These are phyloP conservation scores for Amauroascus verrucosus DNA, from an alignment of 2,329 filamentous ascomycete genomes.

Conservation along the genomic window DNA sequence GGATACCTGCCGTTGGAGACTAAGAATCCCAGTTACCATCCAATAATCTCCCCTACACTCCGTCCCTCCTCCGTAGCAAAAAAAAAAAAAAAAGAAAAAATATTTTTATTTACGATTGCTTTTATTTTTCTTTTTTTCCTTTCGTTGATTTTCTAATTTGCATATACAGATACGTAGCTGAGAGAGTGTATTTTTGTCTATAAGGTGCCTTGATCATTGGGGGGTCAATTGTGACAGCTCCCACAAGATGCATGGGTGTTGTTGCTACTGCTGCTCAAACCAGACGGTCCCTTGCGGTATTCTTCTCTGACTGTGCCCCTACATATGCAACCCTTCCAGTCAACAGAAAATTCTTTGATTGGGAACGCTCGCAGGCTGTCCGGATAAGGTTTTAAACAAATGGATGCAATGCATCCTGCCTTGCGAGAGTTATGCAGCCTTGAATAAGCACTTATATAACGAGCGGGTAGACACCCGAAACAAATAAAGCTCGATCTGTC, in stretches of 20 bases:
- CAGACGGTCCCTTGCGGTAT: not conserved
- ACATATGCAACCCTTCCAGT: constrained; percentile 2
- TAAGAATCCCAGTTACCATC: not conserved
- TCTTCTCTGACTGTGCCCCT: not conserved
- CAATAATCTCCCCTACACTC: not conserved
- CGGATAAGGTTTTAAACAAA: constrained; percentile 12
- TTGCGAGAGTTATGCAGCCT: constrained; percentile 10
- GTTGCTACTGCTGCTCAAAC: not conserved
- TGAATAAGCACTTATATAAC: constrained; percentile 8
- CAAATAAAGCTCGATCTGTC: not conserved
- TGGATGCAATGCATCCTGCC: constrained; percentile 10
- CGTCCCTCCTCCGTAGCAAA: not conserved
- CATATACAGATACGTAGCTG: not conserved
- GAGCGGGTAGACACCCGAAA: constrained; percentile 1
- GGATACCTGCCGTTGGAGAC: constrained; percentile 11
- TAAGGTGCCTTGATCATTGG: no score
- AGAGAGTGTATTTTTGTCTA: no score
- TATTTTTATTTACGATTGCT: not conserved
- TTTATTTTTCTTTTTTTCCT: not conserved
- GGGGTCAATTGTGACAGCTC: not conserved
- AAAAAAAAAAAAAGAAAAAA: no score
- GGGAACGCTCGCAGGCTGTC: not conserved
- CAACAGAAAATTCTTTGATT: not conserved
- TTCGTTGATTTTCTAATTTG: not conserved
- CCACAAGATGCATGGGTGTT: not conserved